Conservation (phyloP, 139 green algal genomes). For the Zygnema cylindricum region DNA sequence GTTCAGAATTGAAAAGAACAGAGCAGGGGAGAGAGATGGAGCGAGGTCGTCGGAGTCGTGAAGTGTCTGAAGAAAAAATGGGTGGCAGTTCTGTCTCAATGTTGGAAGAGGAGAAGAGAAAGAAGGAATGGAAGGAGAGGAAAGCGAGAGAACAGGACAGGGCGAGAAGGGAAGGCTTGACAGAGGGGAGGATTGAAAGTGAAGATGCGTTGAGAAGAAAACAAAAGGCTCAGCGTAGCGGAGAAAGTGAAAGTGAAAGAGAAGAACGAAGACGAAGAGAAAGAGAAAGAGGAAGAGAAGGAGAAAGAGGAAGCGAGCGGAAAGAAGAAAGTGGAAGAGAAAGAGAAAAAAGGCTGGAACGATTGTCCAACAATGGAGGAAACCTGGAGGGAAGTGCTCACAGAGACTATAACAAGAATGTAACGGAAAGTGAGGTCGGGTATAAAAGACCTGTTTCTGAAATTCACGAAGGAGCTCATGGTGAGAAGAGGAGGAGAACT, state of each 20-base stretch:
- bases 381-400: not conserved
- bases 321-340: not conserved
- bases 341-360: not conserved
- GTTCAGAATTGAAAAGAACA: not conserved
- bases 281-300: not conserved
- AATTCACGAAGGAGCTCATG: not conserved
- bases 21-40: not conserved
- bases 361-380: not conserved
- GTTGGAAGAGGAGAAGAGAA: not conserved
- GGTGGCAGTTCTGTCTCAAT: slow-evolving; percentile 75
- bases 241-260: not conserved
- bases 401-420: not conserved
- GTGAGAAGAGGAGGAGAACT: not conserved
- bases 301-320: not conserved
- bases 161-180: not conserved
- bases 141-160: not conserved
- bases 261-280: not conserved
- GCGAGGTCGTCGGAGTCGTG: slow-evolving; percentile 79
- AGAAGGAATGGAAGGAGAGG: not conserved
- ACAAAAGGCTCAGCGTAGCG: not conserved
- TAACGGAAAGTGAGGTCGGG: not conserved
- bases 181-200: not conserved
- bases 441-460: not conserved
- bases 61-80: slow-evolving; percentile 89
- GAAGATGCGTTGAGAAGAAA: not conserved